phyloP scores from a whole-genome alignment of 1,139 yeast genomes.

The Pneumocystis jirovecii region DNA sequence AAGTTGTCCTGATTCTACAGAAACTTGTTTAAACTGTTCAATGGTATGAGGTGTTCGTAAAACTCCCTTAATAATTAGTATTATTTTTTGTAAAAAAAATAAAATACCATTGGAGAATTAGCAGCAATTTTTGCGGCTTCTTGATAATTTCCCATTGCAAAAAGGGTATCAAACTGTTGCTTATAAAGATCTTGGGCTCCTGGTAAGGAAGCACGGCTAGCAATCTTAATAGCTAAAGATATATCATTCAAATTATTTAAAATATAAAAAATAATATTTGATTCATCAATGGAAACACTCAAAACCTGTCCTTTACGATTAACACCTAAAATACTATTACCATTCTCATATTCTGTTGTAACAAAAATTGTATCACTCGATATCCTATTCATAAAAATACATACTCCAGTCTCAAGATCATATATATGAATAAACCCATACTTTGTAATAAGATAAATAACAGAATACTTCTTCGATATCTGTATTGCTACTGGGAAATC shows the following conservation, averaged over 20 bases:
- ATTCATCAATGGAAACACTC: constrained; percentile 77
- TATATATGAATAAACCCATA: constrained; percentile 92
- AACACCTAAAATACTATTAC: constrained; percentile 79
- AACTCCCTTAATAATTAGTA: constrained; percentile 21
- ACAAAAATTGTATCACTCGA: constrained; percentile 94
- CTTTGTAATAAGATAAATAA: constrained; percentile 78
- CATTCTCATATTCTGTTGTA: constrained; percentile 57
- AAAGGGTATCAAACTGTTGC: constrained; percentile 78
- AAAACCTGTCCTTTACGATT: constrained; percentile 92
- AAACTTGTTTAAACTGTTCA: constrained; percentile 76
- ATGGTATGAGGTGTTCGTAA: constrained; percentile 91
- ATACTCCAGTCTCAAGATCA: constrained; percentile 83
- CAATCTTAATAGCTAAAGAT: constrained; percentile 70
- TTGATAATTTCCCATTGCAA: constrained; percentile 73
- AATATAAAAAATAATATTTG: constrained; percentile 78
- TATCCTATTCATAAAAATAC: constrained; percentile 89
- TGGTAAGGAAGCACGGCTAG: constrained; percentile 90
- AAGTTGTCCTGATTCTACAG: constrained; percentile 80
- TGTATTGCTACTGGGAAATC: constrained; percentile 95
- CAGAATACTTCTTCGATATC: constrained; percentile 72
- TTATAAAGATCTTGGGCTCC: constrained; percentile 89
- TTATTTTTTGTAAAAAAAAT: neutral
- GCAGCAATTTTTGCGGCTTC: constrained; percentile 97
- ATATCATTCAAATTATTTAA: constrained; percentile 77
- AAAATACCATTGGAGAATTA: constrained; percentile 51